Conservation (phyloP, 352 stramenopile genomes). For the Phytophthora pini region DNA sequence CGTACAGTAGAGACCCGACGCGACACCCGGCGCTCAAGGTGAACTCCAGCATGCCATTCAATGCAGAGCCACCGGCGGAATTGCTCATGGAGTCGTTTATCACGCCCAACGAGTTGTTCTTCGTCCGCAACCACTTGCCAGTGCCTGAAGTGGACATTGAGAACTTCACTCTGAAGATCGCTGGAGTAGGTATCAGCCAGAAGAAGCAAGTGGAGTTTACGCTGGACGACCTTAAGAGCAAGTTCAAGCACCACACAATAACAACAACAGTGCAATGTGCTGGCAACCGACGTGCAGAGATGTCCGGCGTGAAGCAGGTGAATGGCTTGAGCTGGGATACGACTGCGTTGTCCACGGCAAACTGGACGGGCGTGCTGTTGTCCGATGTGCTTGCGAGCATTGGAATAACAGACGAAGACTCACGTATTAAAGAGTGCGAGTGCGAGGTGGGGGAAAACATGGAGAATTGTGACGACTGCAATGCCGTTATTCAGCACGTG, state of each 20-base stretch:
- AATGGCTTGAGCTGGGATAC: conserved; percentile 88
- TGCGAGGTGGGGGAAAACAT: conserved; percentile 63
- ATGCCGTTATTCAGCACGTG: conserved; percentile 81
- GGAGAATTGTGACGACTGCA: conserved; percentile 61
- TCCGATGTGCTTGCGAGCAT: conserved; percentile 92
- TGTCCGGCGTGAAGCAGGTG: conserved; percentile 92
- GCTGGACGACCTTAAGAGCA: conserved; percentile 92
- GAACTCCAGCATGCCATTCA: conserved; percentile 95
- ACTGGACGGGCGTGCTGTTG: conserved; percentile 95
- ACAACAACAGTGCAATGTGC: conserved; percentile 97
- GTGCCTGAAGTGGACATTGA: conserved; percentile 90
- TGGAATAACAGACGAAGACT: conserved; percentile 85
- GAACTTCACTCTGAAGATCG: conserved; percentile 72
- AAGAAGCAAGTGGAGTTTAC: conserved; percentile 55
- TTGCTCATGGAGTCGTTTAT: conserved; percentile 95
- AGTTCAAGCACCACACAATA: conserved; percentile 93
- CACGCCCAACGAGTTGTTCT: conserved; percentile 97
- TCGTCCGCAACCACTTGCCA: conserved; percentile 98
- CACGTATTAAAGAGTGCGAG: conserved; percentile 52
- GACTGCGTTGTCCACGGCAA: conserved; percentile 94
- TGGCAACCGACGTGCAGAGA: conserved; percentile 95
- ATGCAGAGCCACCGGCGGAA: conserved; percentile 93
- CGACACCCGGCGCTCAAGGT: conserved; percentile 90
- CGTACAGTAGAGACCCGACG: conserved; percentile 94
- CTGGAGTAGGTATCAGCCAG: conserved; percentile 63